Evolutionary conservation across 176 grass and related monocot species (phyloP), one percentile per base, ranked within the genome.

Genomic region (Otatea glauca): DNA sequence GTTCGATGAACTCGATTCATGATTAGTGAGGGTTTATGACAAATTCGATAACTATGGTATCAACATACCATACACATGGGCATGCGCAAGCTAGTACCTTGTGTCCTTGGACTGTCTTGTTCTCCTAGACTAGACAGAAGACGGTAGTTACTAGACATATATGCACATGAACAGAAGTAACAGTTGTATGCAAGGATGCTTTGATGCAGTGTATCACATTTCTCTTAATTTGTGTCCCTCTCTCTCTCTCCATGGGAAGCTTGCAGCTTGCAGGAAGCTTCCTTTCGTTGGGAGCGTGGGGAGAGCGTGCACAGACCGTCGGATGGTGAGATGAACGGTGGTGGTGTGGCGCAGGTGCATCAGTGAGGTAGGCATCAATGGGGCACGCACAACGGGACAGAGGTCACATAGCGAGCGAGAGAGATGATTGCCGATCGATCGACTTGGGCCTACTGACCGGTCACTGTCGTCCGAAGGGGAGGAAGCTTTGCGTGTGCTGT

Each of bases 401-500:
- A 4, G 29, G 29, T 29, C 29, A 29, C 29, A 1, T 1, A 29
- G 41, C 47, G 54, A n/a, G n/a, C 56, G 56, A 24, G 58, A 12
- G n/a, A 25, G 58, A 12, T 4, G 58, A 25, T 5, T 9, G 54
- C 54, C 20, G 2, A 58, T n/a, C 20, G 23, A 76, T 49, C 48
- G 48, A 49, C 14, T 58, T 74, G 62, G 62, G 34, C 41, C 45
- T n/a, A n/a, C n/a, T 65, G 81, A 79, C 58, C 54, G n/a, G 86
- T 86, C 81, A 60, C 55, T 75, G 69, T 85, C 83, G 80, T 56
- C 51, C 75, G 47, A 55, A 58, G 51, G 25, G 64, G 42, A 45
- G 25, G 64, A 51, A 45, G 81, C 76, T 82, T 76, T 80, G 85
- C 81, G 84, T 81, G 84, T 17, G 41, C 63, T 29, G 39, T 53